Evolutionary conservation across 345 rosid genomes (phyloP).

Genomic region (Eucalyptus pauciflora): DNA sequence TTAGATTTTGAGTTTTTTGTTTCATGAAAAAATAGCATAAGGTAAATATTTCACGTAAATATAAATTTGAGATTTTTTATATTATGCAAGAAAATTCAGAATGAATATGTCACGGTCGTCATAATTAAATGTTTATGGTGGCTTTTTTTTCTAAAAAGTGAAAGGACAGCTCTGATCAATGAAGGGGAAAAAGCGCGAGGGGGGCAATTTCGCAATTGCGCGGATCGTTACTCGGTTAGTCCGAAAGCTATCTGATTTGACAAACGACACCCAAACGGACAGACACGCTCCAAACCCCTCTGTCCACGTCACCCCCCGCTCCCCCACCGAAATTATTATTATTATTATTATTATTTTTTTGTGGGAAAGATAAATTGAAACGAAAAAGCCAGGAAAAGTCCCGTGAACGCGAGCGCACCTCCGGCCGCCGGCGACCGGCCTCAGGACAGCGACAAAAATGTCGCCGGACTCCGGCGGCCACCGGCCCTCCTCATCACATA

Average conservation of each 20-base stretch:
- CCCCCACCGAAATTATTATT: background rate
- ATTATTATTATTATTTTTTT: too few relatives aligned
- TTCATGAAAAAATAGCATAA: fast-evolving
- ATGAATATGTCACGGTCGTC: too few relatives aligned
- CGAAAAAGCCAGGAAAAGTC: background rate
- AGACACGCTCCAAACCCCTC: background rate
- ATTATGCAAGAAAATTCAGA: too few relatives aligned
- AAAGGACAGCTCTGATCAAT: too few relatives aligned
- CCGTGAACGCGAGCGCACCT: background rate
- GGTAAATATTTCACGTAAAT: too few relatives aligned
- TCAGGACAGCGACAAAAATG: too few relatives aligned
- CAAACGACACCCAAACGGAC: background rate
- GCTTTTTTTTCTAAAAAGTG: too few relatives aligned
- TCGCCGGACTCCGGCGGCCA: background rate
- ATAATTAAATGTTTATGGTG: too few relatives aligned
- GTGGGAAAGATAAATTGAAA: too few relatives aligned
- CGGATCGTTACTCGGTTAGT: background rate
- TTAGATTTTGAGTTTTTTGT: too few relatives aligned
- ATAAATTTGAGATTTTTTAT: too few relatives aligned
- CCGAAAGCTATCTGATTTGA: background rate
- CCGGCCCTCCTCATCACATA: background rate
- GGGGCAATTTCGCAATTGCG: background rate
- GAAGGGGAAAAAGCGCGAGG: background rate
- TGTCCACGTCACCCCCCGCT: background rate
- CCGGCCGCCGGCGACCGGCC: background rate